Evolutionary conservation across 2,329 filamentous ascomycete genomes (phyloP).

Genomic region (Sclerotinia subarctica): DNA sequence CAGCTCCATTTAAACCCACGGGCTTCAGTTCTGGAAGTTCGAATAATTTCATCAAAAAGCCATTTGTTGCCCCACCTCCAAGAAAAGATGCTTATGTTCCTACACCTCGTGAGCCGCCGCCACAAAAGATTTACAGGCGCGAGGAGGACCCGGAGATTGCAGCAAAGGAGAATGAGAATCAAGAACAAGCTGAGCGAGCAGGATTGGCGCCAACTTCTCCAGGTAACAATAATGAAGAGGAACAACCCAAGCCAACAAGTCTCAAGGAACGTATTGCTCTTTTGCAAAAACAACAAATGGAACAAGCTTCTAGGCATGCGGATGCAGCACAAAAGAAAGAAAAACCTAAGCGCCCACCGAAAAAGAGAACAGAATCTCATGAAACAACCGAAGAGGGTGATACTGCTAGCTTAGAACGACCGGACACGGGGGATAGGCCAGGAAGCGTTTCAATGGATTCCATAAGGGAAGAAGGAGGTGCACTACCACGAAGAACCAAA

Average conservation of each 20-base stretch:
- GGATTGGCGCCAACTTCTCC: conserved; percentile 50
- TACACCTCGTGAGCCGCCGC: conserved; percentile 65
- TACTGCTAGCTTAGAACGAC: conserved; percentile 45
- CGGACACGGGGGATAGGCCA: conserved; percentile 47
- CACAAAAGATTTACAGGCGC: conserved; percentile 74
- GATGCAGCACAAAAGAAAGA: conserved; percentile 78
- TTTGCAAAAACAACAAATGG: conserved; percentile 88
- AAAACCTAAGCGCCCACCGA: conserved; percentile 75
- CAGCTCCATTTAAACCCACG: conserved; percentile 84
- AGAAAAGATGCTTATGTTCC: conserved; percentile 90
- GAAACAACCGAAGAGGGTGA: conserved; percentile 41
- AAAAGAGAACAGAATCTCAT: conserved; percentile 59
- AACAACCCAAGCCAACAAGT: conserved; percentile 86
- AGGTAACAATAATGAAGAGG: conserved; percentile 54
- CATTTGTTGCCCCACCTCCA: conserved; percentile 91
- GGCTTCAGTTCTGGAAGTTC: conserved; percentile 57
- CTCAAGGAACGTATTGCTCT: conserved; percentile 94
- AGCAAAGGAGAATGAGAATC: conserved; percentile 62
- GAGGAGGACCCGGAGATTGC: conserved; percentile 79
- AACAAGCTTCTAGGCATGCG: conserved; percentile 79
- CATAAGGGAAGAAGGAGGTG: conserved; percentile 42
- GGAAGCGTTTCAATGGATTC: conserved; percentile 52
- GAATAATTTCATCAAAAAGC: conserved; percentile 85
- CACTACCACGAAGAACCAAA: conserved; percentile 48
- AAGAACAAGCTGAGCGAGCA: conserved; percentile 66